Conservation (phyloP, 129 eudicot genomes). For the Escallonia herrerae region DNA sequence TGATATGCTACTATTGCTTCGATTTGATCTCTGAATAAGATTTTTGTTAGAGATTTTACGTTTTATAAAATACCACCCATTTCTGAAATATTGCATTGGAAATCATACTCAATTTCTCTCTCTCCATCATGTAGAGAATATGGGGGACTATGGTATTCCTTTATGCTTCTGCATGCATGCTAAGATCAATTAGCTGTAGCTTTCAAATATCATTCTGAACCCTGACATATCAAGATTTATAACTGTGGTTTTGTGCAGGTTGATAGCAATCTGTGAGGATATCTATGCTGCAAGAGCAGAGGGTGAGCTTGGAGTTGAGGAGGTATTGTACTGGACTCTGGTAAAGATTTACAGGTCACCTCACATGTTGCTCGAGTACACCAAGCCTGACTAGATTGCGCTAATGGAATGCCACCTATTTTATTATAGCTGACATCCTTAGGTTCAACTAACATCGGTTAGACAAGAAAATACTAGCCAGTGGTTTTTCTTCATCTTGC, state of each 20-base stretch:
- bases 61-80: too few relatives aligned
- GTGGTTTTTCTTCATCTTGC: background rate
- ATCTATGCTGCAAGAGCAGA: slow-evolving; percentile 99
- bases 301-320: slow-evolving; percentile 93
- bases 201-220: too few relatives aligned
- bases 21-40: too few relatives aligned
- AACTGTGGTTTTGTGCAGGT: slow-evolving; percentile 30
- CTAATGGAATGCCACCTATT: background rate
- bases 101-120: too few relatives aligned
- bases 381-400: slow-evolving; percentile 62
- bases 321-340: slow-evolving; percentile 89
- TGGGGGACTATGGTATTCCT: too few relatives aligned
- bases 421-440: background rate
- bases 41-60: too few relatives aligned
- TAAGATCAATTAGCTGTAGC: too few relatives aligned
- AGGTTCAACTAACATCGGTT: background rate
- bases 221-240: too few relatives aligned
- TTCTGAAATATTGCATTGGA: too few relatives aligned
- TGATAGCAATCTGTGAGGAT: slow-evolving; percentile 94
- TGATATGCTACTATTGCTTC: too few relatives aligned
- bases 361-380: slow-evolving; percentile 94
- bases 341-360: slow-evolving; percentile 94
- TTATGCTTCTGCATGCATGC: too few relatives aligned
- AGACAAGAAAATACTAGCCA: background rate
- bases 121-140: too few relatives aligned